Percentiles rank a stretch among this genome's conserved stretches.
Evolutionary conservation across 2,329 filamentous ascomycete genomes (phyloP).

Genomic region (Chrysoporthe deuterocubensis): DNA sequence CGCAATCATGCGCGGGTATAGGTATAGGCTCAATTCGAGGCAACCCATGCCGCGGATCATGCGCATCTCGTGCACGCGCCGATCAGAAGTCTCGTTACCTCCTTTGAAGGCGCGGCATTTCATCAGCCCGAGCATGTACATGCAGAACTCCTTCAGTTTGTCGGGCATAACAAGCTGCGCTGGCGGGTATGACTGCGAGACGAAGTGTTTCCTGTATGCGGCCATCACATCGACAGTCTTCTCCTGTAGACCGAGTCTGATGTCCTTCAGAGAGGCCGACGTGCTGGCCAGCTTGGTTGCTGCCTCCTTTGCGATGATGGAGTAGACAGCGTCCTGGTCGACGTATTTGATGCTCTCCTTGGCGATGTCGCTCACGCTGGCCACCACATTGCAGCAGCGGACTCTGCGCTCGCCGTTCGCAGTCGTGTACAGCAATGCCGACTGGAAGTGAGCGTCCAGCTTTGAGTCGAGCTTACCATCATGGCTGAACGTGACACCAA

Average conservation of each 20-base stretch:
- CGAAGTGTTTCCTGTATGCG: constrained; percentile 90
- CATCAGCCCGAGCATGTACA: constrained; percentile 90
- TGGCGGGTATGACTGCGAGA: constrained; percentile 78
- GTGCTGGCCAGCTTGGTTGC: constrained; percentile 76
- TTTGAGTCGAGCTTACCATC: constrained; percentile 98
- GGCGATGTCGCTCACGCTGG: constrained; percentile 84
- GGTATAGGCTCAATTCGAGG: constrained; percentile 83
- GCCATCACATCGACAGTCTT: constrained; percentile 92
- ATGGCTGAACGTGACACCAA: constrained; percentile 90
- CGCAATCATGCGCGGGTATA: constrained; percentile 92
- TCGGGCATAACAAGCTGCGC: constrained; percentile 95
- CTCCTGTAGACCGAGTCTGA: constrained; percentile 81
- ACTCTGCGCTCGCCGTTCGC: constrained; percentile 87
- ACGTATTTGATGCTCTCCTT: constrained; percentile 89
- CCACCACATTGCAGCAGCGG: constrained; percentile 90
- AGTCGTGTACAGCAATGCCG: constrained; percentile 91
- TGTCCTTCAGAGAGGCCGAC: constrained; percentile 80
- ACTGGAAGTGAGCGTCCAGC: constrained; percentile 96
- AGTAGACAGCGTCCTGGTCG: constrained; percentile 91
- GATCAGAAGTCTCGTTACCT: constrained; percentile 86
- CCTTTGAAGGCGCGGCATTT: constrained; percentile 95
- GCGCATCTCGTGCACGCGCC: constrained; percentile 87
- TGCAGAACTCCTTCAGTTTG: constrained; percentile 92
- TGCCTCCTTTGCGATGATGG: constrained; percentile 90
- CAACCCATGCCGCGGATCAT: constrained; percentile 88